Evolutionary conservation across 2,329 filamentous ascomycete species (phyloP).

Genomic region (Thelonectria blattea): DNA sequence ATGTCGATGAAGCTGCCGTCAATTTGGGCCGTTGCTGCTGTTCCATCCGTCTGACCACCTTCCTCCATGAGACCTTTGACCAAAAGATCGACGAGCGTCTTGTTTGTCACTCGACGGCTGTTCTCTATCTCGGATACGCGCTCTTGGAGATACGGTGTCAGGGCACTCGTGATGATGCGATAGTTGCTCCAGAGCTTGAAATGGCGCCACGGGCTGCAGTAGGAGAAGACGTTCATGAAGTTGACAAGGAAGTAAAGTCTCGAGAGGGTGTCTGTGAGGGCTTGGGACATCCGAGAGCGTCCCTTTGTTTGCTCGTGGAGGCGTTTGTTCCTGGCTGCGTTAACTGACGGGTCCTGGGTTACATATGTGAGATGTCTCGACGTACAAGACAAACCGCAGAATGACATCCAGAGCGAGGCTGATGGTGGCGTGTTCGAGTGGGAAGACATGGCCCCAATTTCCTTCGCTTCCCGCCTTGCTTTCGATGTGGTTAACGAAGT

Average conservation of each 20-base stretch:
- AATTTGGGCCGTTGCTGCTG: conserved; percentile 25
- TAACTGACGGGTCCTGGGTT: not conserved
- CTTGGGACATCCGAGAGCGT: conserved; percentile 12
- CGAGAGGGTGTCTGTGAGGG: conserved; percentile 22
- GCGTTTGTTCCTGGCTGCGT: conserved; percentile 18
- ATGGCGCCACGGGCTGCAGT: conserved; percentile 27
- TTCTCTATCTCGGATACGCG: conserved; percentile 15
- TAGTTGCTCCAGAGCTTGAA: conserved; percentile 29
- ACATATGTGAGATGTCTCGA: not conserved
- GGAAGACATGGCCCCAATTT: conserved; percentile 31
- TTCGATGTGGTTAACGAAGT: conserved; percentile 39
- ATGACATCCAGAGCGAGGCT: conserved; percentile 51
- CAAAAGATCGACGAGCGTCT: conserved; percentile 27
- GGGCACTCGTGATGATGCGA: conserved; percentile 12
- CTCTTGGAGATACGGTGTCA: conserved; percentile 16
- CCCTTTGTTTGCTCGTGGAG: conserved; percentile 23
- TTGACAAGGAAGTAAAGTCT: conserved; percentile 21
- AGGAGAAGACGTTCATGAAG: conserved; percentile 14
- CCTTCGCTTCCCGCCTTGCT: conserved; percentile 15
- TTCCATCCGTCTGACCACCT: not conserved
- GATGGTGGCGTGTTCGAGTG: conserved; percentile 44
- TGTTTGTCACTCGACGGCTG: conserved; percentile 9
- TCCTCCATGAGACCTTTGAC: conserved; percentile 23
- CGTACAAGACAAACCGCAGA: conserved; percentile 43
- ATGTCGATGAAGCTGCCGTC: conserved; percentile 26